Evolutionary conservation across 768 basidiomycete genomes (phyloP), one percentile per base, ranked within the genome.

Genomic region (Mycena alexandri): DNA sequence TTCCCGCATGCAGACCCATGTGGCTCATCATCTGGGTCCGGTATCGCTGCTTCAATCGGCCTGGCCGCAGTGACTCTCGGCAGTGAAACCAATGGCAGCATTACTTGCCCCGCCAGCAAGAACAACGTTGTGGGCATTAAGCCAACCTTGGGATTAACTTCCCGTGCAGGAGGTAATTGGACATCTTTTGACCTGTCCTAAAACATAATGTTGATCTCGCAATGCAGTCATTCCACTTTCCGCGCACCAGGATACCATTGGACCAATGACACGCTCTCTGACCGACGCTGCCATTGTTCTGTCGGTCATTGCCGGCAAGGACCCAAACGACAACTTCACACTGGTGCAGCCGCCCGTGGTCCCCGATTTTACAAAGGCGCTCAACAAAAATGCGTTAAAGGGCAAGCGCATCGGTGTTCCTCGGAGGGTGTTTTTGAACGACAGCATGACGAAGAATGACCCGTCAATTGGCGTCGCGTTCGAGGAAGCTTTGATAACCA

Each of bases 101-200:
- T 88, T 29, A 84, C 80, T 5, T 87, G 83, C 66, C 89, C 87
- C 24, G 75, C 84, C 0, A 81, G 79, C 69, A 75, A 81, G 21
- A 89, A 89, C 58, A 89, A 89, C 67, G 46, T 89, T 7, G 88
- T 81, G 5, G 89, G 88, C 0, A 86, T 90, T 52, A 89, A 88
- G 69, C 86, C 89, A 0, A 89, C 86, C 3, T 82, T 89, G 11
- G 89, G 89, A 0, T 74, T 88, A 38, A 88, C 87, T 4, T 89
- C 87, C 6, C 80, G 87, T 16, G 85, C 87, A 17, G 89, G 88
- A 74, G 88, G 89, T 85, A 46, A 41, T 21, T 9, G 34, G 24
- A 33, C 34, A 29, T n/a, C 19, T n/a, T 21, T 41, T 11, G 33
- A 36, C n/a, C 22, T 71, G n/a, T 64, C 57, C 12, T 14, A n/a